phyloP scores from a whole-genome alignment of 371 early-diverging fungal species.

The Mortierella sp. region DNA sequence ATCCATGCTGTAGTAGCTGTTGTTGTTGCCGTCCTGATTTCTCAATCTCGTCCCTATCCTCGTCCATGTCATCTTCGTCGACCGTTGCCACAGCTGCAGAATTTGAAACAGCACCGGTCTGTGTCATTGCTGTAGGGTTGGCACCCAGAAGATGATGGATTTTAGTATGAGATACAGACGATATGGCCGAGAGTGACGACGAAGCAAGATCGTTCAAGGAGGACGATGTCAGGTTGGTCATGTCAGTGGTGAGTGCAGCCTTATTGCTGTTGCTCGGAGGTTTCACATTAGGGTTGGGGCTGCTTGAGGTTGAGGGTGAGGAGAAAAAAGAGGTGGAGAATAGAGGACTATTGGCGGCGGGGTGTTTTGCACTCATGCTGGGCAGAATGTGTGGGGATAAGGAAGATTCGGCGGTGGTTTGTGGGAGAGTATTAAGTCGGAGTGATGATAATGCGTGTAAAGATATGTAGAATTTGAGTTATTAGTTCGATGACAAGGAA shows the following conservation, averaged over 20 bases:
- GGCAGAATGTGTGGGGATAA: neutral
- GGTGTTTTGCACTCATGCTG: no score
- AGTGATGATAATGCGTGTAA: no score
- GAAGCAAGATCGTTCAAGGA: neutral
- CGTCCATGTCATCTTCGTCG: no score
- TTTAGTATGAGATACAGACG: conserved; percentile 4
- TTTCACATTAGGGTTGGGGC: neutral
- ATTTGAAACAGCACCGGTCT: neutral
- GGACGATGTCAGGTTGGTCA: neutral
- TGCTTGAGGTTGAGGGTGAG: neutral
- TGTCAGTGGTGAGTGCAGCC: neutral
- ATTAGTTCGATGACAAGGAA: no score
- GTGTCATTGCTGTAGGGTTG: conserved; percentile 18
- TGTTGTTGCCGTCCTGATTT: no score
- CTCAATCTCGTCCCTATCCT: no score
- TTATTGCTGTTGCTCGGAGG: neutral
- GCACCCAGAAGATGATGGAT: conserved; percentile 5
- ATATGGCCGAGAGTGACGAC: neutral
- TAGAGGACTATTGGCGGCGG: no score
- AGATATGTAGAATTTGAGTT: no score
- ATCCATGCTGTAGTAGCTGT: no score
- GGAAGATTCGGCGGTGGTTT: no score
- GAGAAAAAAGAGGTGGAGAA: neutral
- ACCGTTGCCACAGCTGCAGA: neutral
- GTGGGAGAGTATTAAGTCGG: no score